Evolutionary conservation across 148 eudicot species (phyloP).

Genomic region (Chenopodium berlandieri): DNA sequence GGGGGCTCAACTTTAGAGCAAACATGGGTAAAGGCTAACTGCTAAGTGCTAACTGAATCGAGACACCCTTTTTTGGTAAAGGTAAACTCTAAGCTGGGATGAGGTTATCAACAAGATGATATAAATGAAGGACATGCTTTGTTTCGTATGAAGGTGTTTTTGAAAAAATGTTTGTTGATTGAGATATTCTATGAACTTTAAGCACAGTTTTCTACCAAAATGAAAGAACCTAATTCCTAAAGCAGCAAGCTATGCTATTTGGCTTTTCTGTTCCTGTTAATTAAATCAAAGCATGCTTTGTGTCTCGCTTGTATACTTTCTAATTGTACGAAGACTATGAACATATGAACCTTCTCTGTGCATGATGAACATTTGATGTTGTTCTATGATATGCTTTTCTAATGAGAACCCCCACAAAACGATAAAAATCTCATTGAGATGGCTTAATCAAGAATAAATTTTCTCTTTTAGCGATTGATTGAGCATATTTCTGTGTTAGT

Average conservation of each 20-base stretch:
- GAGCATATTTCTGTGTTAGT: not conserved
- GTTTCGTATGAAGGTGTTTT: not conserved
- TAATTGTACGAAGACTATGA: not conserved
- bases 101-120: not conserved
- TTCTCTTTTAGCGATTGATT: not conserved
- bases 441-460: not conserved
- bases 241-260: no score
- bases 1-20: not conserved
- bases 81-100: not conserved
- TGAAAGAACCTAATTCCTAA: not conserved
- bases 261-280: no score
- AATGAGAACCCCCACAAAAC: not conserved
- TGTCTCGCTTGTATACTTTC: not conserved
- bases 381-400: not conserved
- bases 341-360: not conserved
- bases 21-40: not conserved
- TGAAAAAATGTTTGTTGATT: not conserved
- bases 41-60: not conserved
- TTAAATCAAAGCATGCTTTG: not conserved
- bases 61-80: not conserved
- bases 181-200: not conserved
- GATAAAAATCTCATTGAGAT: not conserved
- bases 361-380: not conserved
- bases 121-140: not conserved
- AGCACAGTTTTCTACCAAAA: not conserved